Evolutionary conservation across 768 basidiomycete genomes (phyloP).

Genomic region (Calocybe gangraenosa): DNA sequence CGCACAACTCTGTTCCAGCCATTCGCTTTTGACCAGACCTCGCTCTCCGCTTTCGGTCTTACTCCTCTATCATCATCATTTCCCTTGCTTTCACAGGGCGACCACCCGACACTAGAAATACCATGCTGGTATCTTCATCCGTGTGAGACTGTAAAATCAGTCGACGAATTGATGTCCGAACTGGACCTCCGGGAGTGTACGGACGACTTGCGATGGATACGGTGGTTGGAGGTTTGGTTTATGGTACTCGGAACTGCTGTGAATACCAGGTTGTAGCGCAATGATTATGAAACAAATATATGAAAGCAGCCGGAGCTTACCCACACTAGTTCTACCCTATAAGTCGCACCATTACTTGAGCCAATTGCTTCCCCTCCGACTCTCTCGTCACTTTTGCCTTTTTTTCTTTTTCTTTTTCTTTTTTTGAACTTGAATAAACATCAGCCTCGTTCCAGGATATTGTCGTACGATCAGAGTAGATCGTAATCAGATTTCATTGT

Average conservation of each 20-base stretch:
- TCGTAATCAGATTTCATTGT: constrained; percentile 17
- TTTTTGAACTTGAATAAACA: background rate
- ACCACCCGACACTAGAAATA: constrained; percentile 73
- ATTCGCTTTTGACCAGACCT: constrained; percentile 36
- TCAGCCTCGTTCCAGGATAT: constrained; percentile 10
- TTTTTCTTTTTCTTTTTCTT: too few relatives aligned
- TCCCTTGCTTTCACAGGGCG: constrained; percentile 81
- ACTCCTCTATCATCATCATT: constrained; percentile 49
- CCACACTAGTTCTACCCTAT: background rate
- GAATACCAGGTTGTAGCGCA: constrained; percentile 34
- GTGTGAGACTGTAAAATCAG: constrained; percentile 65
- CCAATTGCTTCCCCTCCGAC: background rate
- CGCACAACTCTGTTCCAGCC: constrained; percentile 57
- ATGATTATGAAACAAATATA: constrained; percentile 9
- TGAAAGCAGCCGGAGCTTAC: constrained; percentile 17
- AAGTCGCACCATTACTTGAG: constrained; percentile 2
- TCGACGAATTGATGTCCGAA: constrained; percentile 66
- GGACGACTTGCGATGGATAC: constrained; percentile 27
- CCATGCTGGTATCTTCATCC: constrained; percentile 89
- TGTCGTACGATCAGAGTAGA: constrained; percentile 38
- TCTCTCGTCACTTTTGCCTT: constrained; percentile 4
- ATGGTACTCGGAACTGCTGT: constrained; percentile 67
- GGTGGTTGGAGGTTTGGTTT: constrained; percentile 77
- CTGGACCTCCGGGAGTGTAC: constrained; percentile 25
- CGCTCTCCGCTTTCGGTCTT: constrained; percentile 51